phyloP scores from a whole-genome alignment of 2,329 filamentous ascomycete species.

The Teratosphaeria viscida region DNA sequence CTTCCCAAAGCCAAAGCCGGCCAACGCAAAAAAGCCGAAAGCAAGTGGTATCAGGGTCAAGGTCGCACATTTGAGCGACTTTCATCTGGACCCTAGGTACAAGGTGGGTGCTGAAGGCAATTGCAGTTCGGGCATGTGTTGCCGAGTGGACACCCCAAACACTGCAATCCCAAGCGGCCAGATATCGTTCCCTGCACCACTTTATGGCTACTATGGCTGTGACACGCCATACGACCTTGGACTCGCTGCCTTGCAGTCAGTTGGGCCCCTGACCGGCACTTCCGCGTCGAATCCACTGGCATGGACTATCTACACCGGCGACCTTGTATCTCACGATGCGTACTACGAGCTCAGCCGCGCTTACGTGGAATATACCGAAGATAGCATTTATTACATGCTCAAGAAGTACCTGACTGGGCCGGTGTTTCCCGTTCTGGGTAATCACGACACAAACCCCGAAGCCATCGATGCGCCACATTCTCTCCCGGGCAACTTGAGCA shows the following conservation, averaged over 20 bases:
- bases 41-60: constrained; percentile 46
- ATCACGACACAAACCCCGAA: constrained; percentile 47
- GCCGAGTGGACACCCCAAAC: constrained; percentile 36
- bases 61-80: constrained; percentile 46
- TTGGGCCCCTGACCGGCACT: constrained; percentile 43
- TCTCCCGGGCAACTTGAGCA: constrained; percentile 32
- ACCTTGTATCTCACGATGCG: constrained; percentile 46
- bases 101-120: constrained; percentile 44
- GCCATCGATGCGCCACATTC: constrained; percentile 44
- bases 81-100: constrained; percentile 46
- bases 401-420: constrained; percentile 47
- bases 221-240: constrained; percentile 50
- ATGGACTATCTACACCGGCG: constrained; percentile 48
- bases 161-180: constrained; percentile 23
- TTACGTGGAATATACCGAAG: constrained; percentile 46
- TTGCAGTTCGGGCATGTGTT: constrained; percentile 43
- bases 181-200: constrained; percentile 35
- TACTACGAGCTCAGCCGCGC: constrained; percentile 40
- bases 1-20: constrained; percentile 26
- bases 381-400: constrained; percentile 43
- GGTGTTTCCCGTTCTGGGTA: constrained; percentile 47
- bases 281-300: constrained; percentile 36
- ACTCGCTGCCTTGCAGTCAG: constrained; percentile 45
- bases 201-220: constrained; percentile 46
- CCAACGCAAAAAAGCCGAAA: constrained; percentile 31